Conservation (phyloP, 2,329 filamentous ascomycete species). For the Sordariomycetes sp. region DNA sequence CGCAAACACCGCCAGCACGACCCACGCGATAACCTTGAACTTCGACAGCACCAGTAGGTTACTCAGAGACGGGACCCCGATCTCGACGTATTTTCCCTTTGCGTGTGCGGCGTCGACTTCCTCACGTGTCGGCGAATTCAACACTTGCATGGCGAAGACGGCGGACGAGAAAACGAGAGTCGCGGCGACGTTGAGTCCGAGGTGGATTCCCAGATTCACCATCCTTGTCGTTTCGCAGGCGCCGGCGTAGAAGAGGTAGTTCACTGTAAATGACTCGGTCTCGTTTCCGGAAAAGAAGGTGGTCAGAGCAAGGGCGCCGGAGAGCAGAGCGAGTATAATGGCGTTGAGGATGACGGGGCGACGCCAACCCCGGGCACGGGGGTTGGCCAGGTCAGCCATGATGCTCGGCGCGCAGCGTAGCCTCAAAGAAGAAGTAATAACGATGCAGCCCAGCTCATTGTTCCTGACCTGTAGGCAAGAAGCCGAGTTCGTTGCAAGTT, state of each 20-base stretch:
- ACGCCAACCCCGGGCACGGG: neutral
- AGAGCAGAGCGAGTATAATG: conserved; percentile 1
- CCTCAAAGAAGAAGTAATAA: neutral
- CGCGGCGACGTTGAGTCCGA: conserved; percentile 34
- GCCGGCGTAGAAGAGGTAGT: conserved; percentile 13
- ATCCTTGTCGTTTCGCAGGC: conserved; percentile 6
- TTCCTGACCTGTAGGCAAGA: neutral
- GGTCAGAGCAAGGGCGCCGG: neutral
- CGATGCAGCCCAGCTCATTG: neutral
- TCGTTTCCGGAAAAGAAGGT: conserved; percentile 2
- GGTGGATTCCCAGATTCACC: conserved; percentile 22
- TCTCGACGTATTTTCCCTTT: conserved; percentile 10
- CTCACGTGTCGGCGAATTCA: conserved; percentile 34
- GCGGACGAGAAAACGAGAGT: conserved; percentile 32
- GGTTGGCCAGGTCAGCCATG: neutral
- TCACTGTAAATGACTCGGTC: conserved; percentile 8
- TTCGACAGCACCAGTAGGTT: conserved; percentile 11
- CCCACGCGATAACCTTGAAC: conserved; percentile 11
- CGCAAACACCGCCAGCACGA: conserved; percentile 12
- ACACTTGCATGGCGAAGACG: conserved; percentile 40
- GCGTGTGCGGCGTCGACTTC: conserved; percentile 37
- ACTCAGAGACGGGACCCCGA: conserved; percentile 12
- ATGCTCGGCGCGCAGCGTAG: neutral
- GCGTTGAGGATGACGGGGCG: neutral
- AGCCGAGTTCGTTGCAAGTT: neutral